phyloP scores from a whole-genome alignment of 306 rosid genomes.

The Medicago arabica region DNA sequence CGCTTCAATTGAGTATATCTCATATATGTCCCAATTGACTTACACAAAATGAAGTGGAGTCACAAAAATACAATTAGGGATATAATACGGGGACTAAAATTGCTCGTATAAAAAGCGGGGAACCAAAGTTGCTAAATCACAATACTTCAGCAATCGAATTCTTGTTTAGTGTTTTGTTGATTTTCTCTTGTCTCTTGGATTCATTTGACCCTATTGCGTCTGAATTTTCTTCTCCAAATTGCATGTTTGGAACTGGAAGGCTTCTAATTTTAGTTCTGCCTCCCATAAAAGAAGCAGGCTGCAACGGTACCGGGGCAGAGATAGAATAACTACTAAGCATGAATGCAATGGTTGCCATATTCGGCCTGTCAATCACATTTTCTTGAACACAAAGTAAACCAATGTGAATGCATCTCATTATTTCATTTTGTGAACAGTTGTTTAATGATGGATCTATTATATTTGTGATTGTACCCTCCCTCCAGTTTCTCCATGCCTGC shows the following conservation, averaged over 20 bases:
- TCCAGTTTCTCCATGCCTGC: not conserved
- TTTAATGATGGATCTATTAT: slow-evolving; percentile 48
- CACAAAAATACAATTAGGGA: no score
- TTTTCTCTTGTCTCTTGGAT: not conserved
- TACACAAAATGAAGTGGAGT: no score
- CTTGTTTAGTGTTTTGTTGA: not conserved
- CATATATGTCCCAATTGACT: no score
- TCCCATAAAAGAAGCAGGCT: not conserved
- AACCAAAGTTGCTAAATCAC: no score
- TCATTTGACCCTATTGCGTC: not conserved
- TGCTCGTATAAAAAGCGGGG: no score
- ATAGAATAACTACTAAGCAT: slow-evolving; percentile 36
- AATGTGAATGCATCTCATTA: slow-evolving; percentile 59
- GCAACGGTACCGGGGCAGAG: slow-evolving; percentile 34
- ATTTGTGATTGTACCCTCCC: slow-evolving; percentile 8
- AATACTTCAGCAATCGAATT: not conserved
- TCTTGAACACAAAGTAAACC: slow-evolving; percentile 34
- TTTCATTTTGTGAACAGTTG: not conserved
- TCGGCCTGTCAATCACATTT: slow-evolving; percentile 51
- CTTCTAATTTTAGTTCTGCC: not conserved
- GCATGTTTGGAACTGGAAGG: no score
- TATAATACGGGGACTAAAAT: no score
- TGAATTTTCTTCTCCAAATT: not conserved
- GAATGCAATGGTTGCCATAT: slow-evolving; percentile 45
- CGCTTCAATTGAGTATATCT: no score